Evolutionary conservation across 1,139 yeast genomes (phyloP).

Genomic region (Protomyces arabidopsidicola): DNA sequence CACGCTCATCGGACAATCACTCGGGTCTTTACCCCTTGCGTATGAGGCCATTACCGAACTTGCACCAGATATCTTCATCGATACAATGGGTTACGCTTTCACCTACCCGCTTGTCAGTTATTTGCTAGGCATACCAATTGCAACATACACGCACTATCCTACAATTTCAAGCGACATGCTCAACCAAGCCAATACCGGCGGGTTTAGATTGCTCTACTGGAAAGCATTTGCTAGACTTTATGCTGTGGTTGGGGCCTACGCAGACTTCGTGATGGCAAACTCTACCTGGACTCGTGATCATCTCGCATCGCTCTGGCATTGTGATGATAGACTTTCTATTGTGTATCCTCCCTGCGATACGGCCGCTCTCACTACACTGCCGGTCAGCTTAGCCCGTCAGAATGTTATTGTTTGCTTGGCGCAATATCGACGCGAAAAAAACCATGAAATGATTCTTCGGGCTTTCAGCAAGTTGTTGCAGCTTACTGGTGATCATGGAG

Average conservation of each 20-base stretch:
- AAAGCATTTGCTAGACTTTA: constrained; percentile 49
- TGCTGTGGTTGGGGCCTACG: constrained; percentile 60
- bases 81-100: constrained; percentile 92
- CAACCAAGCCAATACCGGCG: constrained; percentile 35
- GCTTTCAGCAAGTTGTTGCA: constrained; percentile 55
- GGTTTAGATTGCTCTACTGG: constrained; percentile 68
- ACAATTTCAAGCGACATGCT: constrained; percentile 83
- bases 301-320: constrained; percentile 42
- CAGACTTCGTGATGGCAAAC: constrained; percentile 66
- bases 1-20: constrained; percentile 80
- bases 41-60: constrained; percentile 65
- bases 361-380: constrained; percentile 45
- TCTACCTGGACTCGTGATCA: constrained; percentile 90
- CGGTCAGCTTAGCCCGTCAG: constrained; percentile 41
- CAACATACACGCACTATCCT: constrained; percentile 91
- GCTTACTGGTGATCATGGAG: constrained; percentile 14
- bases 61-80: constrained; percentile 81
- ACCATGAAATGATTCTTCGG: constrained; percentile 65
- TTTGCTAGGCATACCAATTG: constrained; percentile 62
- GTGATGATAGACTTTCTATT: constrained; percentile 40
- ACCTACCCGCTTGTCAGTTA: constrained; percentile 59
- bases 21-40: constrained; percentile 68
- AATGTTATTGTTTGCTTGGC: constrained; percentile 72
- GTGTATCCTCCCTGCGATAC: constrained; percentile 88
- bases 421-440: constrained; percentile 92